Evolutionary conservation across 106 monocot genomes (phyloP).

Genomic region (Dioscorea dumetorum): DNA sequence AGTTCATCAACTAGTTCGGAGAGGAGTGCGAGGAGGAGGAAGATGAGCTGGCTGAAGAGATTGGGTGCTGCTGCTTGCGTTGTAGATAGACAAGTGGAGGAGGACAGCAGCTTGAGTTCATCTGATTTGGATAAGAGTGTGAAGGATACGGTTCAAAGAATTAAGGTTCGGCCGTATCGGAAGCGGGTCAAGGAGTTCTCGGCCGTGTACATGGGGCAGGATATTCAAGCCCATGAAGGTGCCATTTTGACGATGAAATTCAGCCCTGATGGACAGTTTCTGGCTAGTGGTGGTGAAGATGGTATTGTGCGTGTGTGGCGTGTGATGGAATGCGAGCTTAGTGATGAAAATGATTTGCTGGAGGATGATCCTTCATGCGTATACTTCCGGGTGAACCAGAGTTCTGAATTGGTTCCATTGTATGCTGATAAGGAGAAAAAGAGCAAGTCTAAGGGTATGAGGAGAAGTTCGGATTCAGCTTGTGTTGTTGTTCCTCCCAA

Average conservation of each 20-base stretch:
- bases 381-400: slow-evolving; percentile 43
- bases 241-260: slow-evolving; percentile 73
- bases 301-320: slow-evolving; percentile 68
- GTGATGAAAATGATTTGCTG: slow-evolving; percentile 26
- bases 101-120: neutral
- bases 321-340: slow-evolving; percentile 26
- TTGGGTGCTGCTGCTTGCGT: slow-evolving; percentile 50
- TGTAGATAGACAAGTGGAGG: slow-evolving; percentile 30
- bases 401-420: slow-evolving; percentile 40
- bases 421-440: slow-evolving; percentile 26
- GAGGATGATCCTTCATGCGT: slow-evolving; percentile 56
- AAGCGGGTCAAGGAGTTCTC: slow-evolving; percentile 64
- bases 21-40: slow-evolving; percentile 15
- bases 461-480: slow-evolving; percentile 40
- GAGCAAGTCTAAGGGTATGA: slow-evolving; percentile 18
- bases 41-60: slow-evolving; percentile 49
- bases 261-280: slow-evolving; percentile 57
- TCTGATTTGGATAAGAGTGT: slow-evolving; percentile 10
- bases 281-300: slow-evolving; percentile 84
- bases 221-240: slow-evolving; percentile 57
- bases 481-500: slow-evolving; percentile 66
- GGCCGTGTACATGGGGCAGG: slow-evolving; percentile 48
- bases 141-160: slow-evolving; percentile 20
- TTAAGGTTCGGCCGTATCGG: slow-evolving; percentile 26
- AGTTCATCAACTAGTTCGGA: slow-evolving; percentile 19